Base-by-base conservation (phyloP, 805 yeast species). In the Myxozyma melibiosi region DNA sequence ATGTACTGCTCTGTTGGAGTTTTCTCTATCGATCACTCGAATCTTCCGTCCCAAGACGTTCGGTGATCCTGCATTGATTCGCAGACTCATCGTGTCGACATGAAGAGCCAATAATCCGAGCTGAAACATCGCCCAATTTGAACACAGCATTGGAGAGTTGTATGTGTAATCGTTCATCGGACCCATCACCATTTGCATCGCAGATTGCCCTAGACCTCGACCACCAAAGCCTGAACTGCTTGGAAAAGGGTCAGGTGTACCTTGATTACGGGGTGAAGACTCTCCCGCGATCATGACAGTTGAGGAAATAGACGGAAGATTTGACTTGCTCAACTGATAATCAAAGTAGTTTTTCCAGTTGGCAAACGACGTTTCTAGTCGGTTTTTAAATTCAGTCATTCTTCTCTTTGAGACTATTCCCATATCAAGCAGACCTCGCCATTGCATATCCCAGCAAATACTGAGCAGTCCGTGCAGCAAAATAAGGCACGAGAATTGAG, bases 281-380 rank as follows among this genome's bases (percentile, higher is more conserved):
- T 49, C 53, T 5, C 41, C 51, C 18, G 59, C 20, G 20, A 43
- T 30, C 51, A 54, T 46, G 28, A 59, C 63, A 4, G 61, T 38
- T 11, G 61, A 49, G 25, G 57, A 48, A 24, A 59, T 59, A 3
- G 63, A 46, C 31, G 63, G 63, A 33, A 59, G 52, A 24, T 59
- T 56, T 2, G 58, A 56, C 40, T 62, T 55, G 40, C 62, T 47
- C 22, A 74, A 66, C 51, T 74, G 78, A 20, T 62, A 58, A 53
- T 75, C 76, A 57, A 73, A 73, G 58, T 73, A 72, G 9, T 67
- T 69, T 51, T 70, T 66, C 78, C 78, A 75, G 44, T 68, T 68
- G 43, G 63, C 61, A 38, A 73, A 68, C 1, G 75, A 74, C 4
- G 65, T 65, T 44, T 70, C 71, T 33, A 75, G 59, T 44, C 71